Evolutionary conservation across 805 yeast genomes (phyloP).

Genomic region (Wickerhamomyces rabaulensis): DNA sequence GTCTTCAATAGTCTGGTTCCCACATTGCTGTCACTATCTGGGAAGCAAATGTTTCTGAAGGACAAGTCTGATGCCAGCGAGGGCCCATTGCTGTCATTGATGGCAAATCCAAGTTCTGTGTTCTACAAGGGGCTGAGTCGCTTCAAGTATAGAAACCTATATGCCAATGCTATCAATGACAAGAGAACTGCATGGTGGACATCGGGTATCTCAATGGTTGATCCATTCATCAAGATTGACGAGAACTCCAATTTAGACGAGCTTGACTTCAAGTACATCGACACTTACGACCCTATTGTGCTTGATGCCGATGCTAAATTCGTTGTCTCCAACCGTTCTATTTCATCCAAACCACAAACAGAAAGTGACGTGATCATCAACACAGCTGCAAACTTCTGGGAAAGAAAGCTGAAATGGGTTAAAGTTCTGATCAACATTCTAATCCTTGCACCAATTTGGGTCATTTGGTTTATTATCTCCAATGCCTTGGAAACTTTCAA

Average conservation of each 20-base stretch:
- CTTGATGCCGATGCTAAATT: conserved; percentile 47
- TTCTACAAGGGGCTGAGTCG: conserved; percentile 50
- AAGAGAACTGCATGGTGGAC: conserved; percentile 83
- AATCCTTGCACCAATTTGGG: conserved; percentile 60
- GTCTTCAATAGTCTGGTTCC: conserved; percentile 64
- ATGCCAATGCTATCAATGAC: conserved; percentile 77
- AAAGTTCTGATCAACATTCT: conserved; percentile 38
- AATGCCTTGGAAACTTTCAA: conserved; percentile 35
- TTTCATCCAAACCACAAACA: conserved; percentile 5
- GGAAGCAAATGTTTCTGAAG: conserved; percentile 65
- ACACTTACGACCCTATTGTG: conserved; percentile 52
- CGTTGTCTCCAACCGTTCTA: conserved; percentile 19
- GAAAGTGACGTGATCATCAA: conserved; percentile 2
- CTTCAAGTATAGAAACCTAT: conserved; percentile 52
- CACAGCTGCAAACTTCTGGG: conserved; percentile 26
- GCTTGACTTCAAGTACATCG: conserved; percentile 36
- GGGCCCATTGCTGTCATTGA: conserved; percentile 54
- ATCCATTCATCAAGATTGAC: conserved; percentile 48
- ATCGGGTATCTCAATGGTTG: conserved; percentile 57
- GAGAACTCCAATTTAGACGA: conserved; percentile 38
- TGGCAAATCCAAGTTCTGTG: conserved; percentile 59
- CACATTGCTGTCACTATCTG: conserved; percentile 60
- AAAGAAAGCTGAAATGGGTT: conserved; percentile 43
- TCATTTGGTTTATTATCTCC: conserved; percentile 47
- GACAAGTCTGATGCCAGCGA: conserved; percentile 30